Evolutionary conservation across 2,329 filamentous ascomycete species (phyloP).

Genomic region (Ilyonectria destructans): DNA sequence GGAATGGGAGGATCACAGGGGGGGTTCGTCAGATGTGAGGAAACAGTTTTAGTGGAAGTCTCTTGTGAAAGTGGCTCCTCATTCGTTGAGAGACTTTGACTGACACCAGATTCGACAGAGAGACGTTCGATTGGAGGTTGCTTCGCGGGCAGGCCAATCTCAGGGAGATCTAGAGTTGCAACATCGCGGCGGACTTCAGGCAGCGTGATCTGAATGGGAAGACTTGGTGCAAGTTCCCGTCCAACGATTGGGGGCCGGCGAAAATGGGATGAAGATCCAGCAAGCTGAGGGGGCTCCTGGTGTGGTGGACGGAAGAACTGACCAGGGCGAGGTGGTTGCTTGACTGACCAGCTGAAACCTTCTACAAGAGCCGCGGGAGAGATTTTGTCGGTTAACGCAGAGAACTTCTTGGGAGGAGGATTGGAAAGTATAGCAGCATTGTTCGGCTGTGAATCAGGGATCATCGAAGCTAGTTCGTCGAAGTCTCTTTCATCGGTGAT

Average conservation of each 20-base stretch:
- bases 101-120: not conserved
- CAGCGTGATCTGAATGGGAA: not conserved
- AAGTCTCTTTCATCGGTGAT: constrained; percentile 33
- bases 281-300: constrained; percentile 20
- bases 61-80: not conserved
- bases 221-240: constrained; percentile 1
- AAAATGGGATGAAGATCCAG: constrained; percentile 6
- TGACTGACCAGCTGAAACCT: constrained; percentile 44
- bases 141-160: constrained; percentile 31
- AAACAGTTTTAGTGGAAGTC: too few species aligned
- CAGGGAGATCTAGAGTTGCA: constrained; percentile 39
- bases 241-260: not conserved
- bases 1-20: not conserved
- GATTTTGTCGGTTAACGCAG: constrained; percentile 38
- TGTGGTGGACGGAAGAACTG: constrained; percentile 44
- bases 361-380: constrained; percentile 42
- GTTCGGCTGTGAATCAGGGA: constrained; percentile 33
- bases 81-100: not conserved
- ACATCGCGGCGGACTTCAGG: not conserved
- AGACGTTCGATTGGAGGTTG: not conserved
- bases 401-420: constrained; percentile 32
- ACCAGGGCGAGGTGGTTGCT: constrained; percentile 40
- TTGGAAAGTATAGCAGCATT: constrained; percentile 1
- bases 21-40: not conserved
- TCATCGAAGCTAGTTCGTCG: constrained; percentile 22